These are phyloP conservation scores for Paramecium caudatum DNA, from an alignment of 73 alveolate species.

Conservation along the genomic window DNA sequence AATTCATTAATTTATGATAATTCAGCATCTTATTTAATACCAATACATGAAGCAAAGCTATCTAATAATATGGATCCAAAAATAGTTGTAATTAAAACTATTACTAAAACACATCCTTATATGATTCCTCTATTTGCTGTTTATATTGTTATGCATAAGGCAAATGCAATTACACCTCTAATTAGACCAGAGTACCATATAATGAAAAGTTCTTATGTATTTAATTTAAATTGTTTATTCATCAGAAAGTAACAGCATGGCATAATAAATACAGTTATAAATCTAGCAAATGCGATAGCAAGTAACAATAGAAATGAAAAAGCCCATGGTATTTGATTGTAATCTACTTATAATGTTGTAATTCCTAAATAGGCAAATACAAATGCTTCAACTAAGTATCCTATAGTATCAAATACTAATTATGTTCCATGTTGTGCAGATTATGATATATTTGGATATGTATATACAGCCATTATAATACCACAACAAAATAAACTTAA, in stretches of 20 bases:
- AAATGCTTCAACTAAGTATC: conserved; percentile 98
- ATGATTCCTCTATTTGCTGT: conserved; percentile 67
- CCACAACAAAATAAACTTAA: conserved; percentile 96
- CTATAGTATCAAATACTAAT: conserved; percentile 91
- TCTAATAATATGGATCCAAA: conserved; percentile 52
- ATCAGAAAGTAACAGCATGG: conserved; percentile 80
- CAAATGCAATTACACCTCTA: conserved; percentile 99
- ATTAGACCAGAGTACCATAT: conserved; percentile 95
- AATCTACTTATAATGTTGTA: conserved; percentile 27
- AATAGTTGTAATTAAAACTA: conserved; percentile 43
- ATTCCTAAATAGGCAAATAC: conserved; percentile 96
- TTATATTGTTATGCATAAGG: conserved; percentile 87
- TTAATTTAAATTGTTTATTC: conserved; percentile 79
- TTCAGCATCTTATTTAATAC: conserved; percentile 40
- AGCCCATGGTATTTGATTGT: conserved; percentile 29
- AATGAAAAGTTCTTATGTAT: conserved; percentile 87
- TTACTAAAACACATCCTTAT: conserved; percentile 60
- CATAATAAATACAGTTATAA: conserved; percentile 87
- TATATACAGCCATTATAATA: conserved; percentile 94
- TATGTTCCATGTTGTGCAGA: conserved; percentile 93
- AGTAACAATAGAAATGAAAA: conserved; percentile 87
- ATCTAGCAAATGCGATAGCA: conserved; percentile 90
- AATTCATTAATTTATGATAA: not conserved
- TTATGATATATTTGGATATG: conserved; percentile 91
- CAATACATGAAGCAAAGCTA: conserved; percentile 27